A percentile compares a stretch with the other conserved stretches of the same genome.
phyloP scores from a whole-genome alignment of 257 asterid species.

The Nicotiana obtusifolia region DNA sequence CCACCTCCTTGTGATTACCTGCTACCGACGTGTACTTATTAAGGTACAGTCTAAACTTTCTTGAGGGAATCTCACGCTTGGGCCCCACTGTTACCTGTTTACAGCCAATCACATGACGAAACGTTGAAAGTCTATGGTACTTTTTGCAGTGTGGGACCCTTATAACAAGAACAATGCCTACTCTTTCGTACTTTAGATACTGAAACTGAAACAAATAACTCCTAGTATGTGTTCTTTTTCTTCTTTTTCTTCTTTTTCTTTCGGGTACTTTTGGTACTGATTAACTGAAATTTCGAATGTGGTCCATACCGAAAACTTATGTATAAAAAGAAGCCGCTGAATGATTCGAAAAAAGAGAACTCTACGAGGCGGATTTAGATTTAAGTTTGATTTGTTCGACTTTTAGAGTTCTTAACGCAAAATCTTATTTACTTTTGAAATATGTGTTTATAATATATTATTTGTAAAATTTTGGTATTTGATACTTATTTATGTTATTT shows the following conservation, averaged over 20 bases:
- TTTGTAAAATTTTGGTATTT: too few species aligned
- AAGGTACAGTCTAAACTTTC: conserved; percentile 5
- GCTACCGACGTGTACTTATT: conserved; percentile 8
- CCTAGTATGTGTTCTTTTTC: not conserved
- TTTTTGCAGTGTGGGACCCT: conserved; percentile 10
- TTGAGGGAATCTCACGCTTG: conserved; percentile 4
- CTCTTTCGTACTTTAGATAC: not conserved
- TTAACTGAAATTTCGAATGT: not conserved
- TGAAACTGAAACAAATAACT: not conserved
- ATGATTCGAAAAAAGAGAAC: too few species aligned
- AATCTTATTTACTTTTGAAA: too few species aligned
- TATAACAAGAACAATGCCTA: not conserved
- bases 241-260: too few species aligned
- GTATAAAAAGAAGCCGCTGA: too few species aligned
- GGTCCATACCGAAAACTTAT: not conserved
- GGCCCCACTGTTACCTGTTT: not conserved
- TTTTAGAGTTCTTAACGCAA: too few species aligned
- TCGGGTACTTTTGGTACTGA: not conserved
- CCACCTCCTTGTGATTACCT: conserved; percentile 2
- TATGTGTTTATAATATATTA: too few species aligned
- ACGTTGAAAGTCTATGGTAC: not conserved
- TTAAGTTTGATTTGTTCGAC: too few species aligned
- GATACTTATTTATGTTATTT: too few species aligned
- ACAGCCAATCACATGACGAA: conserved; percentile 5
- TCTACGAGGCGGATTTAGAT: too few species aligned